Conservation (phyloP, 1,284 basidiomycete genomes). For the Cystobasidium pallidum region DNA sequence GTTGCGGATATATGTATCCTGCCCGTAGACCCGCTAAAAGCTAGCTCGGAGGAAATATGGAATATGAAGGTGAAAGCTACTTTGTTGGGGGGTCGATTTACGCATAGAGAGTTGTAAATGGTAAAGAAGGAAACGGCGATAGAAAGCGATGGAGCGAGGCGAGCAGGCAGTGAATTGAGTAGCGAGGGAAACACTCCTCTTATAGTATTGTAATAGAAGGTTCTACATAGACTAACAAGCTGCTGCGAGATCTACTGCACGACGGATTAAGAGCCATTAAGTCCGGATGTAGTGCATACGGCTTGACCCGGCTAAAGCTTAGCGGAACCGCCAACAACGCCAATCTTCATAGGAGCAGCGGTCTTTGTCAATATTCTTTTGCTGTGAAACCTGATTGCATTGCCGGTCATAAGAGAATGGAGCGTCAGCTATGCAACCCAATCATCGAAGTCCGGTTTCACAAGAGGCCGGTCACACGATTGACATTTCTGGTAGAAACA, state of each 20-base stretch:
- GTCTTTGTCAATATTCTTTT: constrained; percentile 43
- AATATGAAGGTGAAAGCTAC: constrained; percentile 53
- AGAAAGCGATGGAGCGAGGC: no score
- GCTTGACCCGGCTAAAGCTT: constrained; percentile 29
- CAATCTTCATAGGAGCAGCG: constrained; percentile 43
- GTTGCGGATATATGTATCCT: constrained; percentile 53
- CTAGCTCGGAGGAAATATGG: constrained; percentile 51
- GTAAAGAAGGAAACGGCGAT: neutral
- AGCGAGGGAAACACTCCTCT: no score
- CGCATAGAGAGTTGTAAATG: constrained; percentile 38
- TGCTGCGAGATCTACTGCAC: neutral
- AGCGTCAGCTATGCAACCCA: neutral
- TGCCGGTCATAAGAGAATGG: neutral
- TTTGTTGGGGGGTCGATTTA: constrained; percentile 55
- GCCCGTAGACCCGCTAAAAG: constrained; percentile 49
- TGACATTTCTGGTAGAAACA: neutral
- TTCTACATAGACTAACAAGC: no score
- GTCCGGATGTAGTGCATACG: neutral
- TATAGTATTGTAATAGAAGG: no score
- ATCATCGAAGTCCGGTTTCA: constrained; percentile 12
- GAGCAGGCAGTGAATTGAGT: no score
- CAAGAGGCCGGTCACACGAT: neutral
- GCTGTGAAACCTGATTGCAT: constrained; percentile 27
- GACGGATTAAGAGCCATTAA: neutral
- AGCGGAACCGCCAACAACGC: constrained; percentile 37